phyloP scores from a whole-genome alignment of 2,329 filamentous ascomycete genomes.

The Aspergillus carbonarius region DNA sequence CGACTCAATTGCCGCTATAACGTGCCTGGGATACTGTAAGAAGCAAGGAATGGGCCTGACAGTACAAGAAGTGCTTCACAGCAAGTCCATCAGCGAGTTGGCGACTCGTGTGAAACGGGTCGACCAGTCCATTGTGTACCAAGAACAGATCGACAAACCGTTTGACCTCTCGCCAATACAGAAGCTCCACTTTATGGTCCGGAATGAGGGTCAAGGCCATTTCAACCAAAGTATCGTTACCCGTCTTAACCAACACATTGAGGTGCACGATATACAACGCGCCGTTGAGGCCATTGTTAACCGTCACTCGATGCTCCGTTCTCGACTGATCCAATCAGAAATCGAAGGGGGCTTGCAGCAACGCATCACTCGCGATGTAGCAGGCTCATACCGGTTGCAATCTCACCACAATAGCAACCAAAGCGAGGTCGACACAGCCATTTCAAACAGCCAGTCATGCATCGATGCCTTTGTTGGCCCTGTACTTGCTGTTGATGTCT shows the following conservation, averaged over 20 bases:
- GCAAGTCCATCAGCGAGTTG: conserved; percentile 46
- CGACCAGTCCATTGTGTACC: conserved; percentile 33
- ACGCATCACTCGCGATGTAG: conserved; percentile 30
- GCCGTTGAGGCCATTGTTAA: conserved; percentile 33
- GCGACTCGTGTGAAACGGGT: conserved; percentile 32
- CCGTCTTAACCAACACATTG: conserved; percentile 28
- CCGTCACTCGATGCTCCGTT: conserved; percentile 41
- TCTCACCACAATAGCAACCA: conserved; percentile 20
- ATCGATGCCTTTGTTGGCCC: conserved; percentile 41
- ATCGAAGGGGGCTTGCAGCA: conserved; percentile 24
- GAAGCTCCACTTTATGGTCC: conserved; percentile 37
- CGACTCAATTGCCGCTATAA: conserved; percentile 54
- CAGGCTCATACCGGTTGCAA: conserved; percentile 29
- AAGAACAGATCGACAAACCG: conserved; percentile 30
- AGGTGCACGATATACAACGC: conserved; percentile 22
- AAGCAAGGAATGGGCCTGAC: conserved; percentile 47
- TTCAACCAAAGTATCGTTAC: conserved; percentile 43
- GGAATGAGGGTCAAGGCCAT: conserved; percentile 34
- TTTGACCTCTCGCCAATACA: conserved; percentile 42
- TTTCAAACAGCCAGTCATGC: conserved; percentile 32
- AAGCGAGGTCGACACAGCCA: conserved; percentile 23
- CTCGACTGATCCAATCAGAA: conserved; percentile 28
- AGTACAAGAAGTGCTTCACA: conserved; percentile 50
- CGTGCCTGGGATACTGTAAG: conserved; percentile 49
- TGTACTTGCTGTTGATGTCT: conserved; percentile 44